phyloP scores from a whole-genome alignment of 1,139 yeast genomes.

The Starmera stellimalicola region DNA sequence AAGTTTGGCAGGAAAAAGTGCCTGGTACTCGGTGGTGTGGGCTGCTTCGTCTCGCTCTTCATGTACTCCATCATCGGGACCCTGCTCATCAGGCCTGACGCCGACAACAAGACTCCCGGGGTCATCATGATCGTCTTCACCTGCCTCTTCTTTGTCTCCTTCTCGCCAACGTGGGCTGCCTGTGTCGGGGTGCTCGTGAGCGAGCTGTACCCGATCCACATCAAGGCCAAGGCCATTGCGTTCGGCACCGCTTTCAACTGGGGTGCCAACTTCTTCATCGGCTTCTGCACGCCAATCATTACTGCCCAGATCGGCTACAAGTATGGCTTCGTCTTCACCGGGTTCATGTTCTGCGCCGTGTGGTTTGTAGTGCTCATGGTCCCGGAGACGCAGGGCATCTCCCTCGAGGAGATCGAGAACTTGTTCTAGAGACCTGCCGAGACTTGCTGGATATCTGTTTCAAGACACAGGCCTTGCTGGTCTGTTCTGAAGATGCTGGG shows the following conservation, averaged over 20 bases:
- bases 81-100: conserved; percentile 26
- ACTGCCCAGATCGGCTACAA: conserved; percentile 29
- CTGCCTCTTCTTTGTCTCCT: conserved; percentile 37
- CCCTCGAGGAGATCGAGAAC: conserved; percentile 54
- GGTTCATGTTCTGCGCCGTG: conserved; percentile 30
- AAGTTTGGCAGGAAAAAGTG: conserved; percentile 34
- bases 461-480: too few species aligned
- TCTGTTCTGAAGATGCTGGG: too few species aligned
- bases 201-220: conserved; percentile 38
- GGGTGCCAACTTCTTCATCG: conserved; percentile 45
- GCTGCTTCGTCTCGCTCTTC: conserved; percentile 29
- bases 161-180: conserved; percentile 47
- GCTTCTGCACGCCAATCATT: conserved; percentile 44
- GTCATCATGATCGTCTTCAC: conserved; percentile 41
- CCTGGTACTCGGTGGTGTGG: conserved; percentile 31
- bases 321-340: conserved; percentile 43
- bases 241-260: conserved; percentile 43
- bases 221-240: conserved; percentile 41
- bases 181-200: conserved; percentile 38
- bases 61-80: conserved; percentile 35
- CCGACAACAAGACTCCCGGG: conserved; percentile 31
- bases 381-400: conserved; percentile 56
- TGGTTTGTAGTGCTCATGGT: conserved; percentile 42
- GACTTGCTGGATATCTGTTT: too few species aligned
- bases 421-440: conserved; percentile 33